Conservation (phyloP, 73 alveolate genomes). For the Effrenium voratum region DNA sequence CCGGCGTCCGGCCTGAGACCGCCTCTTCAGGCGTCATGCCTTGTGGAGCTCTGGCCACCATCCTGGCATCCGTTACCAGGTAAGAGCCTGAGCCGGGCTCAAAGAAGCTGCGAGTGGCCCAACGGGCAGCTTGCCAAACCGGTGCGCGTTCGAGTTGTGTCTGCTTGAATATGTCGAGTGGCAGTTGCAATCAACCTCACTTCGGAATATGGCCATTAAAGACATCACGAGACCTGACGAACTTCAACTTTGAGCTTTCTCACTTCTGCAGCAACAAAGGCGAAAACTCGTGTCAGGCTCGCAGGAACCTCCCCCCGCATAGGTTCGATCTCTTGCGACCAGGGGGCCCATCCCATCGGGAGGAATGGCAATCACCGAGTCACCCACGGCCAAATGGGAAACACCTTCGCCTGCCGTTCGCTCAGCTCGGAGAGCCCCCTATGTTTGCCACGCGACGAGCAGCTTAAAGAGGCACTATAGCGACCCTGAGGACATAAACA, state of each 20-base stretch:
- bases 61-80: constrained; percentile 52
- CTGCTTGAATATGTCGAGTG: no score
- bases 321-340: neutral
- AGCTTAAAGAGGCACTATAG: no score
- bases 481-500: no score
- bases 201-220: no score
- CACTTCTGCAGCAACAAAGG: neutral
- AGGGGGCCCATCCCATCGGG: constrained; percentile 87
- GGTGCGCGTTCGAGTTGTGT: no score
- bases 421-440: constrained; percentile 40
- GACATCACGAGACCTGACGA: no score
- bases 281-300: neutral
- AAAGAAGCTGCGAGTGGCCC: no score
- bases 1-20: constrained; percentile 47
- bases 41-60: constrained; percentile 70
- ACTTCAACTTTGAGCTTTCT: neutral
- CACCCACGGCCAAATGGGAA: constrained; percentile 57
- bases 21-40: constrained; percentile 91
- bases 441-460: no score
- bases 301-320: neutral
- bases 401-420: constrained; percentile 66
- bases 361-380: constrained; percentile 70
- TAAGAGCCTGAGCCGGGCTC: constrained; percentile 71
- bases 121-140: no score
- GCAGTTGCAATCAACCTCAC: no score